These are phyloP conservation scores for Ogataea henricii DNA, from an alignment of 805 yeast genomes.

Conservation along the genomic window DNA sequence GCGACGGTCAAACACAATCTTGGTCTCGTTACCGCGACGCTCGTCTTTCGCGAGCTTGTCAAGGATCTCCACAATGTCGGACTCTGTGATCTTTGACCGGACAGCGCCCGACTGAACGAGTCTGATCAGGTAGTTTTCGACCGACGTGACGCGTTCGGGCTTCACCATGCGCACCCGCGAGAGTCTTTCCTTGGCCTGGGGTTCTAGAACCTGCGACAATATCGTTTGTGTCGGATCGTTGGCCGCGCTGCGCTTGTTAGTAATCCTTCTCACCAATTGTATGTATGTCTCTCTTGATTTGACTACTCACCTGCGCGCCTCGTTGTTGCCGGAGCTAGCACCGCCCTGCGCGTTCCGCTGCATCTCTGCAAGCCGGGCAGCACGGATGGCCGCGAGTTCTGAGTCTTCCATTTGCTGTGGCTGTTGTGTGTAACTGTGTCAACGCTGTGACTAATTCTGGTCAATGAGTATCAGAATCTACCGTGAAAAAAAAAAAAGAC, in stretches of 20 bases:
- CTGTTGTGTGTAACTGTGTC: neutral
- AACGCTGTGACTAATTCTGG: no score
- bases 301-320: constrained; percentile 1
- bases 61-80: constrained; percentile 78
- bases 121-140: constrained; percentile 74
- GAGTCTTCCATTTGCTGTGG: constrained; percentile 82
- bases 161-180: constrained; percentile 85
- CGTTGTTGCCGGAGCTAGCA: constrained; percentile 6
- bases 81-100: constrained; percentile 71
- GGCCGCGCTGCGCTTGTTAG: constrained; percentile 13
- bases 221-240: constrained; percentile 32
- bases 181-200: constrained; percentile 84
- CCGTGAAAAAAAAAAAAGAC: neutral
- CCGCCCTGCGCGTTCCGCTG: constrained; percentile 54
- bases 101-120: constrained; percentile 78
- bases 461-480: neutral
- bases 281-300: neutral
- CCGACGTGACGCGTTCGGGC: constrained; percentile 88
- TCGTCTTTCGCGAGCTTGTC: constrained; percentile 80
- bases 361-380: constrained; percentile 86
- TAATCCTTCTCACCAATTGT: no score
- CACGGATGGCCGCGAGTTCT: constrained; percentile 87
- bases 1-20: constrained; percentile 61
- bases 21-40: constrained; percentile 57
- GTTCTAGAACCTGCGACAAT: constrained; percentile 72